phyloP scores from a whole-genome alignment of 1,139 yeast species.

The Lodderomyces margitis region DNA sequence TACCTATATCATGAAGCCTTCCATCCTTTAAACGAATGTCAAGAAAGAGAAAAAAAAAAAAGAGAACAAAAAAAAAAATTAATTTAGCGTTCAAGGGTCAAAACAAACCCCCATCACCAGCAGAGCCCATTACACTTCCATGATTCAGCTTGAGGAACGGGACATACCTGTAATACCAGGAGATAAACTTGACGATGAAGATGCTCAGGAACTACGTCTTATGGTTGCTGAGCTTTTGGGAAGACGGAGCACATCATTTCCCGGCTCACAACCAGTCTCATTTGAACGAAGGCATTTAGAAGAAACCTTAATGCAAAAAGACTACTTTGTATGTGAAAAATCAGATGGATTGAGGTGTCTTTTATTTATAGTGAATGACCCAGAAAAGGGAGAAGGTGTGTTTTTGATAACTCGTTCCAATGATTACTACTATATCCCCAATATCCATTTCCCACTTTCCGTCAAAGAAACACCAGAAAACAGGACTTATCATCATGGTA shows the following conservation, averaged over 20 bases:
- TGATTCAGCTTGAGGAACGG: constrained; percentile 50
- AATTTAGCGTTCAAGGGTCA: not conserved
- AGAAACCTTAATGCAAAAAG: constrained; percentile 54
- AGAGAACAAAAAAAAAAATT: not conserved
- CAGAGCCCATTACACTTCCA: constrained; percentile 10
- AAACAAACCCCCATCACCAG: not conserved
- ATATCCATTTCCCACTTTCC: constrained; percentile 74
- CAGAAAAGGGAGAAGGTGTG: constrained; percentile 73
- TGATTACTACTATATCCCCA: constrained; percentile 77
- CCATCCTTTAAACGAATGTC: not conserved
- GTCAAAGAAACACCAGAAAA: constrained; percentile 50
- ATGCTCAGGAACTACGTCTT: constrained; percentile 63
- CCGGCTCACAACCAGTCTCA: constrained; percentile 95
- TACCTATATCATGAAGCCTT: too few relatives aligned
- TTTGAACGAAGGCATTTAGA: constrained; percentile 74
- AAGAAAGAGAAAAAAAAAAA: not conserved
- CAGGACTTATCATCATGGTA: constrained; percentile 73
- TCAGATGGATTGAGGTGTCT: constrained; percentile 90
- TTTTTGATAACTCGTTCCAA: constrained; percentile 79
- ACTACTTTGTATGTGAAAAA: constrained; percentile 91
- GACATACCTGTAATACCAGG: constrained; percentile 87
- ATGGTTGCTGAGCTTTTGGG: constrained; percentile 71
- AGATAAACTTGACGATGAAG: constrained; percentile 65
- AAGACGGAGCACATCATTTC: constrained; percentile 53
- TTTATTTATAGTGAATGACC: constrained; percentile 64